A percentile compares a stretch with the other conserved stretches of the same genome.
Evolutionary conservation across 2,329 filamentous ascomycete genomes (phyloP).

Genomic region (Periconia digitata): DNA sequence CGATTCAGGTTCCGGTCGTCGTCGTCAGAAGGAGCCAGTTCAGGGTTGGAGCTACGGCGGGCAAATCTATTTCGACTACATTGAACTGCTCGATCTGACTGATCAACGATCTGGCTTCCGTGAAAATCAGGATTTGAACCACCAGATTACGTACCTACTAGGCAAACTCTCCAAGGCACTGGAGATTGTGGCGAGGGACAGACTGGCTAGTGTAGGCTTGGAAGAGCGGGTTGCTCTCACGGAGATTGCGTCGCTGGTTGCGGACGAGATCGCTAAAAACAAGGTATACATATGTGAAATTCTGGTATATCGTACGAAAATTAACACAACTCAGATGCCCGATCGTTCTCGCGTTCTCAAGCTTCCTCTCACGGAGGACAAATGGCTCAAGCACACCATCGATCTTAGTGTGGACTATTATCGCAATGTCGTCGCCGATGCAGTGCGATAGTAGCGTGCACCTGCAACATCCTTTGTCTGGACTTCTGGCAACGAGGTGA

Average conservation of each 20-base stretch:
- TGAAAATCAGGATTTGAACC: constrained; percentile 33
- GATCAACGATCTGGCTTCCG: constrained; percentile 30
- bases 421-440: constrained; percentile 44
- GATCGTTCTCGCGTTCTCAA: constrained; percentile 55
- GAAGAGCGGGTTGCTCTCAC: constrained; percentile 69
- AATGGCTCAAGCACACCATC: constrained; percentile 68
- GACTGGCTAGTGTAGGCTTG: constrained; percentile 47
- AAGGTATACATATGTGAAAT: constrained; percentile 31
- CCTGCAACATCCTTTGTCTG: background rate
- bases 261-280: constrained; percentile 60
- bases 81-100: constrained; percentile 51
- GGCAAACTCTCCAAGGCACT: constrained; percentile 39
- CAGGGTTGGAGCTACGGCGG: constrained; percentile 78
- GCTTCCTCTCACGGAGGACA: constrained; percentile 71
- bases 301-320: constrained; percentile 13
- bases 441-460: background rate
- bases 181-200: constrained; percentile 43
- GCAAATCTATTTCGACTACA: constrained; percentile 71
- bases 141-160: constrained; percentile 33
- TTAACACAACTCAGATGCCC: constrained; percentile 37
- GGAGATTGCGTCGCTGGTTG: constrained; percentile 78
- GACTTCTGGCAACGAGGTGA: too few relatives aligned
- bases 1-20: constrained; percentile 14
- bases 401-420: constrained; percentile 72
- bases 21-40: constrained; percentile 47